A percentile compares a stretch with the other conserved stretches of the same genome.
phyloP scores from a whole-genome alignment of 352 stramenopile species.

The Pythium sp. region DNA sequence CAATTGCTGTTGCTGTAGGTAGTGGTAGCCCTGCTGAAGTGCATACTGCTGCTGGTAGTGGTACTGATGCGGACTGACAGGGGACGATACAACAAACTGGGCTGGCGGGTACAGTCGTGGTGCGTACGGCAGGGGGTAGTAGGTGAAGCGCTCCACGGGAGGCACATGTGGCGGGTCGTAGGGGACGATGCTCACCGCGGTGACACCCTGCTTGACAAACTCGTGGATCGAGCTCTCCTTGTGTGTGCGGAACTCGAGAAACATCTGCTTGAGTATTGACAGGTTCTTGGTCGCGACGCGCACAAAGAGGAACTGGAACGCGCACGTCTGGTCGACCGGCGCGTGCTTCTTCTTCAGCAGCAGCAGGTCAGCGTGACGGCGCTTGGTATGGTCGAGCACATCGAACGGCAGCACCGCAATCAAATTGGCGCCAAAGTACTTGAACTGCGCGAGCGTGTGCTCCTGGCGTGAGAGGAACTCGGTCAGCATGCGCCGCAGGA shows the following conservation, averaged over 20 bases:
- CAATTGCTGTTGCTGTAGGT: neutral
- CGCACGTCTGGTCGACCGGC: conserved; percentile 20
- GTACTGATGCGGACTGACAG: neutral
- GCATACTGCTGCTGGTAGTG: neutral
- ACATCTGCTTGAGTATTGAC: conserved; percentile 34
- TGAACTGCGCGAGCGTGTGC: conserved; percentile 37
- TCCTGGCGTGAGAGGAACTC: conserved; percentile 55
- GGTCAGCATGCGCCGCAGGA: conserved; percentile 53
- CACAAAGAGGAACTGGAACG: conserved; percentile 37
- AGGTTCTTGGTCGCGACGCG: conserved; percentile 43
- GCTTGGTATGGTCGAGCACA: conserved; percentile 8
- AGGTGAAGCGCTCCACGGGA: neutral
- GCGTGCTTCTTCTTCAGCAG: conserved; percentile 29
- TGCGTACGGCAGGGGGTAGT: neutral
- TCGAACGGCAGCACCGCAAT: conserved; percentile 42
- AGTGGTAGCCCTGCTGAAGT: neutral
- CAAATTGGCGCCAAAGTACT: conserved; percentile 31
- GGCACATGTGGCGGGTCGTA: conserved; percentile 18
- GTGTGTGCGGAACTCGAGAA: conserved; percentile 31
- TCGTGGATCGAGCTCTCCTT: conserved; percentile 22
- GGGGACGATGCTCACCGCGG: conserved; percentile 42
- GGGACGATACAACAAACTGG: neutral
- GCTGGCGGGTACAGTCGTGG: neutral
- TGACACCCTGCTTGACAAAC: conserved; percentile 26
- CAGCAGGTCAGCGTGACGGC: conserved; percentile 20